Base-by-base conservation (phyloP, 208 protist species). In the Acanthamoeba comandoni region DNA sequence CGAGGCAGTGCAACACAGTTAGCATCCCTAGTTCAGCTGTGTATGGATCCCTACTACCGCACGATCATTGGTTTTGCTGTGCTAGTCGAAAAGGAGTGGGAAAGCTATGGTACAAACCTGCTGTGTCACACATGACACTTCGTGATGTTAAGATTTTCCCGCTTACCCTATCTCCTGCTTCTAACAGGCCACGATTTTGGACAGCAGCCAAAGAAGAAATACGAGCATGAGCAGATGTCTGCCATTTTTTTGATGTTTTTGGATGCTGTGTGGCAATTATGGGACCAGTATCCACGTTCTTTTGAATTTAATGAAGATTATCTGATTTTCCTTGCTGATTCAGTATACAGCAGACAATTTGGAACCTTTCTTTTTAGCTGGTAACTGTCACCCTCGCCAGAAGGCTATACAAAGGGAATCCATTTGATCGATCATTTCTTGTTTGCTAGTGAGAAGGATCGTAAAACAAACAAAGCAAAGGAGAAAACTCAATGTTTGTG, bases 1-100 rank as follows among this genome's bases (percentile, higher is more conserved):
- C 98, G 97, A 97, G 97, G 98, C 91, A 89, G 97, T 69, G 98
- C 97, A 13, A 57, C 97, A 31, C 96, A 98, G 92, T 55, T 98
- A 49, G 91, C 82, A 60, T 87, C 94, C 0, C 73, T 98, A 2
- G 62, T 96, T n/a, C 57, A 97, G 91, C 22, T 98, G 19, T 69
- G 97, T 12, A 77, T 98, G 29, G 97, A 98, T 93, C 95, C 96
- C 12, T 97, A 95, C 93, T 98, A 97, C 91, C 87, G 96, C 35
- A 97, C 95, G 8, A 88, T 97, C 26, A 64, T 79, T 31, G 97
- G 97, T 24, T 98, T 98, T 86, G 13, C 88, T n/a, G 77, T 93
- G 1, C 90, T 98, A 11, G 91, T 98, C 29, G 96, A 97, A 51
- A 98, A 97, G 84, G 97, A 98, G 48, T 98, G 96, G 95, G 39